Conservation (phyloP, 306 rosid genomes). For the Boehmeria nivea region DNA sequence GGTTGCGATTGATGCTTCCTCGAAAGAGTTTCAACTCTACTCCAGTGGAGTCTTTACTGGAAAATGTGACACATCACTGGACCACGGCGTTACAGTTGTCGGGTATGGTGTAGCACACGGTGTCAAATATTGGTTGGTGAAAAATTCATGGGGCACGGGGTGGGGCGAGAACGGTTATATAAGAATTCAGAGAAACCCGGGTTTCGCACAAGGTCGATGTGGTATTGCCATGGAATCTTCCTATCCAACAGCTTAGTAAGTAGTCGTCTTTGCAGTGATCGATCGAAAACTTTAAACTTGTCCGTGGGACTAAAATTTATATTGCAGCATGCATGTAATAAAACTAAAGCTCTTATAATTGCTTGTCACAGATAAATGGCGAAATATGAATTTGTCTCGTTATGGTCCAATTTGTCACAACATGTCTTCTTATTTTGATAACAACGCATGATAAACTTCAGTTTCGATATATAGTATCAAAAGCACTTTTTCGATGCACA, state of each 20-base stretch:
- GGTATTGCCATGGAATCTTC: conserved; percentile 69
- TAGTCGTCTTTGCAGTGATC: too few species aligned
- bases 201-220: conserved; percentile 42
- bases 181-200: conserved; percentile 32
- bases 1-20: conserved; percentile 50
- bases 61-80: conserved; percentile 47
- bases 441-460: too few species aligned
- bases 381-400: too few species aligned
- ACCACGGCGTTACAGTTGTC: conserved; percentile 60
- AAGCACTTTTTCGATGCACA: too few species aligned
- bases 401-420: too few species aligned
- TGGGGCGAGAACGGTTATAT: conserved; percentile 74
- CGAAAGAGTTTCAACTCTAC: conserved; percentile 52
- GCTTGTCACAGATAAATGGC: too few species aligned
- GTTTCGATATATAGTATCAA: too few species aligned
- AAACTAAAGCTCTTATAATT: too few species aligned
- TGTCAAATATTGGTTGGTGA: conserved; percentile 58
- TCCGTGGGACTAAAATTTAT: too few species aligned
- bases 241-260: conserved; percentile 38
- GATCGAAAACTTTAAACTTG: too few species aligned
- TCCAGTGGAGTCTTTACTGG: conserved; percentile 49
- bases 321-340: too few species aligned
- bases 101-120: conserved; percentile 56
- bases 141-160: conserved; percentile 61
- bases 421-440: too few species aligned